Conservation (phyloP, 441 rosid genomes). For the Erysimum pusillum region DNA sequence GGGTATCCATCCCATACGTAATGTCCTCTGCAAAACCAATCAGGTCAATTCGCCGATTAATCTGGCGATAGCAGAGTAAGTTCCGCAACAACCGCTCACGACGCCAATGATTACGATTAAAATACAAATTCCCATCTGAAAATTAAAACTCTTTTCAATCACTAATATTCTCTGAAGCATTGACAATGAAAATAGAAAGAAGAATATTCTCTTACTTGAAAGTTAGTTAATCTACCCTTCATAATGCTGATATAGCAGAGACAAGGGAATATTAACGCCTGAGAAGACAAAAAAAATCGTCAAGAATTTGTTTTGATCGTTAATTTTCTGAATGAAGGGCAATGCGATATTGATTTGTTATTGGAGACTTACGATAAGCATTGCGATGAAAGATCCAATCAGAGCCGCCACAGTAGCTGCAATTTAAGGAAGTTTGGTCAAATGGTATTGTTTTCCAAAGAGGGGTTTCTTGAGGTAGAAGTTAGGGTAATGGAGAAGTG, state of each 20-base stretch:
- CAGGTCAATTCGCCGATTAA: conserved; percentile 51
- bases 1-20: neutral
- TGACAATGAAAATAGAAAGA: too few relatives aligned
- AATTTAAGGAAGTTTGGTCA: neutral
- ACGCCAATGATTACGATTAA: conserved; percentile 57
- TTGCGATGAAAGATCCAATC: conserved; percentile 76
- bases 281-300: conserved; percentile 35
- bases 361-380: conserved; percentile 67
- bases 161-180: neutral
- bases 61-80: conserved; percentile 65
- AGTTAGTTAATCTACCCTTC: conserved; percentile 55
- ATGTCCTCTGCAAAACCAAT: neutral
- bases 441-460: neutral
- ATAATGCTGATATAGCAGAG: conserved; percentile 68
- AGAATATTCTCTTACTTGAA: conserved; percentile 50
- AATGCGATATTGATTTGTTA: neutral
- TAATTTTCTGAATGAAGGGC: neutral
- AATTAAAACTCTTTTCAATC: neutral
- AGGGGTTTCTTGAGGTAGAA: conserved; percentile 5
- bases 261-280: conserved; percentile 81
- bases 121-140: conserved; percentile 54
- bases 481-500: neutral
- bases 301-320: neutral
- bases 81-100: conserved; percentile 59
- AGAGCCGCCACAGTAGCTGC: conserved; percentile 78